A percentile compares a stretch with the other conserved stretches of the same genome.
phyloP scores from a whole-genome alignment of 2,329 filamentous ascomycete species.

The Penicillium freii region DNA sequence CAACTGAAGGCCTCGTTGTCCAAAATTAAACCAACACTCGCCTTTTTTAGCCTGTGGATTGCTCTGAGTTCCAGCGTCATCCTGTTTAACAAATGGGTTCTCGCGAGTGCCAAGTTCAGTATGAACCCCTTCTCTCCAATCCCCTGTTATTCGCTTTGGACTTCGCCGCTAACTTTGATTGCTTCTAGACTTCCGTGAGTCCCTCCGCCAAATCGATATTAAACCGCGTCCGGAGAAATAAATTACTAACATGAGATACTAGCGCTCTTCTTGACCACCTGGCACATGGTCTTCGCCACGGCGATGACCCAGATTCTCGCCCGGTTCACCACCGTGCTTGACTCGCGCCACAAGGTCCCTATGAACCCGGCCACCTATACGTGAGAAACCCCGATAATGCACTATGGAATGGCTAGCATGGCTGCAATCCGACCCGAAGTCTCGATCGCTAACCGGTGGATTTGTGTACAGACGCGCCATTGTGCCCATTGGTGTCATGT shows the following conservation, averaged over 20 bases:
- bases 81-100: slow-evolving; percentile 98
- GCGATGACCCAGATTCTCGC: slow-evolving; percentile 90
- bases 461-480: slow-evolving; percentile 64
- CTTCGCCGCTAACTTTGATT: slow-evolving; percentile 11
- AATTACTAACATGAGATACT: slow-evolving; percentile 4
- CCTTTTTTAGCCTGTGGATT: slow-evolving; percentile 73
- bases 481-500: slow-evolving; percentile 91
- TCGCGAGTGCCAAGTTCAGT: slow-evolving; percentile 80
- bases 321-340: slow-evolving; percentile 80
- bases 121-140: slow-evolving; percentile 37
- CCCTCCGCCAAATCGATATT: neutral
- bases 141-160: neutral
- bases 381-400: slow-evolving; percentile 16
- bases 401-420: neutral
- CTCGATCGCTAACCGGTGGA: slow-evolving; percentile 1
- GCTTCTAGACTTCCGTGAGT: slow-evolving; percentile 47
- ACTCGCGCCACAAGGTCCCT: slow-evolving; percentile 90
- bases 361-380: slow-evolving; percentile 93
- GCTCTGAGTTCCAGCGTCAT: slow-evolving; percentile 87
- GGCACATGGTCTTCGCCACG: slow-evolving; percentile 88
- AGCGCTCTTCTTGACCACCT: slow-evolving; percentile 75
- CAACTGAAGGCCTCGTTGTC: neutral
- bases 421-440: neutral
- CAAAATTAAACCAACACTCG: slow-evolving; percentile 13
- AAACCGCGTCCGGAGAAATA: neutral